Conservation (phyloP, 1,139 yeast species). For the Yamadazyma diospyri region DNA sequence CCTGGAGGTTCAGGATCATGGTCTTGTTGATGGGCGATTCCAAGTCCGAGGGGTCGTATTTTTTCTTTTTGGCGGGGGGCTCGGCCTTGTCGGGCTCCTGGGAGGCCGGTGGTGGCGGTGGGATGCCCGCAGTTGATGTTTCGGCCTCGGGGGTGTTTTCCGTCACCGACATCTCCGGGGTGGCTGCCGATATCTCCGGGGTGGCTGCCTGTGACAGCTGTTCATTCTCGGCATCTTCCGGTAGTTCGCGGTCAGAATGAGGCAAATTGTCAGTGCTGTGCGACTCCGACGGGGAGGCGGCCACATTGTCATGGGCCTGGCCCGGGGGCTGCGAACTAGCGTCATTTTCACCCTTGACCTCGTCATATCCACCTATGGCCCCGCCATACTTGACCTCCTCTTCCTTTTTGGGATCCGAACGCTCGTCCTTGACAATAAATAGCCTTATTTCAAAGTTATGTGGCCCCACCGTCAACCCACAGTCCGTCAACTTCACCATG, state of each 20-base stretch:
- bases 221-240: neutral
- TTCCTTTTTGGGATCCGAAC: conserved; percentile 28
- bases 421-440: conserved; percentile 77
- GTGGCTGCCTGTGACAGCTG: neutral
- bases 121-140: neutral
- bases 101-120: conserved; percentile 1
- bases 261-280: neutral
- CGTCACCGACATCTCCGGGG: neutral
- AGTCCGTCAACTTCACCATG: conserved; percentile 86
- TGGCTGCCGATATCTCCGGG: neutral
- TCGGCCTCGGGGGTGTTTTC: neutral
- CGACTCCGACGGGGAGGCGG: neutral
- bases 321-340: neutral
- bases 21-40: conserved; percentile 50
- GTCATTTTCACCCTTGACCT: neutral
- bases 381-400: conserved; percentile 5
- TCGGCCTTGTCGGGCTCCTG: neutral
- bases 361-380: neutral
- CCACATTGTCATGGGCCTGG: neutral
- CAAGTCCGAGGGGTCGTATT: conserved; percentile 8
- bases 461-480: conserved; percentile 72
- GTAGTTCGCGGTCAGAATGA: neutral
- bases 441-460: conserved; percentile 75
- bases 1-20: conserved; percentile 78
- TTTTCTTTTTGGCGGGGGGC: conserved; percentile 5